These are phyloP conservation scores for Leccinum angustisporum DNA, from an alignment of 1,284 basidiomycete genomes.

Conservation along the genomic window DNA sequence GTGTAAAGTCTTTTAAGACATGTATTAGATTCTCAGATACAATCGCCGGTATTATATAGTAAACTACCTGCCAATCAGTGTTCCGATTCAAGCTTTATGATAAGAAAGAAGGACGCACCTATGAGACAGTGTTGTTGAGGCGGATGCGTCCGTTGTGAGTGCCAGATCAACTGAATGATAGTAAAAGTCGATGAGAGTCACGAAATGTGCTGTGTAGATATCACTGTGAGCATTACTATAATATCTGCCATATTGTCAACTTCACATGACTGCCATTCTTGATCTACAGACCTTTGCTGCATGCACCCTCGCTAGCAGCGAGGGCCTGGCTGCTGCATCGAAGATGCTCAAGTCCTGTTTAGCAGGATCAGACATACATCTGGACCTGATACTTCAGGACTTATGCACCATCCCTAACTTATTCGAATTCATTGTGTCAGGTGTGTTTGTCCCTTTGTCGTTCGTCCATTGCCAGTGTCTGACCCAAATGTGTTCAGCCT, in stretches of 20 bases:
- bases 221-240: neutral
- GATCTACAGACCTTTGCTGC: slow-evolving; percentile 18
- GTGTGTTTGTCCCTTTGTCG: slow-evolving; percentile 9
- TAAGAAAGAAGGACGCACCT: too few relatives aligned
- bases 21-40: too few relatives aligned
- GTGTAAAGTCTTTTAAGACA: too few relatives aligned
- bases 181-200: too few relatives aligned
- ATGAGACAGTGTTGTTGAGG: too few relatives aligned
- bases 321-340: slow-evolving; percentile 18
- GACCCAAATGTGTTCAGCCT: slow-evolving; percentile 16
- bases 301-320: slow-evolving; percentile 14
- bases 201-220: too few relatives aligned
- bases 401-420: slow-evolving; percentile 26
- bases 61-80: too few relatives aligned
- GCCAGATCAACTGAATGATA: too few relatives aligned
- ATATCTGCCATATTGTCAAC: neutral
- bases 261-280: slow-evolving; percentile 13
- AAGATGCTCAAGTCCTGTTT: slow-evolving; percentile 30
- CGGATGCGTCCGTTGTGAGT: too few relatives aligned
- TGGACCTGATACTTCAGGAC: slow-evolving; percentile 33
- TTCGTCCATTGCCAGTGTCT: neutral
- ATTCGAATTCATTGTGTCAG: slow-evolving; percentile 32
- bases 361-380: slow-evolving; percentile 21
- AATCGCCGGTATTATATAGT: too few relatives aligned
- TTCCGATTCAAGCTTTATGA: too few relatives aligned